These are phyloP conservation scores for Cordyceps cicadae DNA, from an alignment of 2,329 filamentous ascomycete species.

Conservation along the genomic window DNA sequence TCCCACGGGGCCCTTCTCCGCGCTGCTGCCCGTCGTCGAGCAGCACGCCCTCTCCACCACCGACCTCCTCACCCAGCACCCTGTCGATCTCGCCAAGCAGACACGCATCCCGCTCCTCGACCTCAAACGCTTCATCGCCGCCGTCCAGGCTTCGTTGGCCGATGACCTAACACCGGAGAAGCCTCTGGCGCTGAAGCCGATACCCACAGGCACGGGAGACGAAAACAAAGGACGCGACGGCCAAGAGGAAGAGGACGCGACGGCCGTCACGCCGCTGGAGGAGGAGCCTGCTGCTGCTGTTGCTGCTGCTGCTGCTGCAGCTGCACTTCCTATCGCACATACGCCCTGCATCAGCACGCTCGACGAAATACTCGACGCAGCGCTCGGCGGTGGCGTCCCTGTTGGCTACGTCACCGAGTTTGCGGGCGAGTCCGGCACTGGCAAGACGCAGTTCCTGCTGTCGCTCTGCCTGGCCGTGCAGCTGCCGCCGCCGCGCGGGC, in stretches of 20 bases:
- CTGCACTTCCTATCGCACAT: neutral
- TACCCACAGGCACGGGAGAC: neutral
- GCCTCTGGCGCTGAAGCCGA: neutral
- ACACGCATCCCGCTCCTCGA: conserved; percentile 75
- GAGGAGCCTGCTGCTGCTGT: neutral
- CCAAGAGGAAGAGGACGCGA: neutral
- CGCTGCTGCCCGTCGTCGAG: conserved; percentile 74
- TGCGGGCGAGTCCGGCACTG: conserved; percentile 84
- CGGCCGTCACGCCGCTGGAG: neutral
- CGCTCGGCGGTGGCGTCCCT: conserved; percentile 70
- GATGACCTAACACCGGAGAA: conserved; percentile 39
- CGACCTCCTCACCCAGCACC: conserved; percentile 79
- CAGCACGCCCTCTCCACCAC: conserved; percentile 66
- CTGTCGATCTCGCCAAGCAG: conserved; percentile 74
- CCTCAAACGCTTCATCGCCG: conserved; percentile 62
- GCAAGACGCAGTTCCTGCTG: conserved; percentile 91
- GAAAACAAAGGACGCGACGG: neutral
- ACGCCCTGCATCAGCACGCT: conserved; percentile 65
- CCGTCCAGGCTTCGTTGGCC: conserved; percentile 60
- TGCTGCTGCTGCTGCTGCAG: neutral
- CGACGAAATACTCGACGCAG: conserved; percentile 60
- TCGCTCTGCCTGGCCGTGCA: conserved; percentile 78
- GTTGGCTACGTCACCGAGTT: conserved; percentile 79
- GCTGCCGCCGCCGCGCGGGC: conserved; percentile 63
- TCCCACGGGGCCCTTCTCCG: conserved; percentile 58